phyloP scores from a whole-genome alignment of 1,139 yeast genomes.

The Geotrichum australiense region DNA sequence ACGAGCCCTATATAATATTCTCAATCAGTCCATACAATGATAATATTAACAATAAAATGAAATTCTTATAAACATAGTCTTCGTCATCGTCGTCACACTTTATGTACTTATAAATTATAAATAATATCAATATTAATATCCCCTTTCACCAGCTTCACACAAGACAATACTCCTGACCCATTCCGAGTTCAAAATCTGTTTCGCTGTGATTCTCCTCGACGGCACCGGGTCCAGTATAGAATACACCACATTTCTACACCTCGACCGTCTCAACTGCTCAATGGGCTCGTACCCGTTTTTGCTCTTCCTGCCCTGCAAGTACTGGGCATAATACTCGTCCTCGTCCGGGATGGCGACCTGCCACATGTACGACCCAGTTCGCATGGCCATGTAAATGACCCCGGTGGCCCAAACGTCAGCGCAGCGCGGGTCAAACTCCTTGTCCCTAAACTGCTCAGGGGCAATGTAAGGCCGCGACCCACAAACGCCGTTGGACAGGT shows the following conservation, averaged over 20 bases:
- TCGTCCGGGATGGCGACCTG: slow-evolving; percentile 63
- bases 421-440: slow-evolving; percentile 80
- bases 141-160: slow-evolving; percentile 57
- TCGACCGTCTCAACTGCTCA: slow-evolving; percentile 65
- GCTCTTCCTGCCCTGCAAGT: slow-evolving; percentile 67
- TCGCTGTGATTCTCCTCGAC: slow-evolving; percentile 72
- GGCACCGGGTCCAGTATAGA: slow-evolving; percentile 91
- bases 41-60: too few relatives aligned
- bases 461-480: slow-evolving; percentile 95
- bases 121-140: too few relatives aligned
- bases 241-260: slow-evolving; percentile 87
- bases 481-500: slow-evolving; percentile 75
- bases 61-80: too few relatives aligned
- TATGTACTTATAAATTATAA: too few relatives aligned
- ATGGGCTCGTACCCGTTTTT: slow-evolving; percentile 88
- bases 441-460: slow-evolving; percentile 78
- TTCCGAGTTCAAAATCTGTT: slow-evolving; percentile 82
- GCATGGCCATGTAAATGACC: slow-evolving; percentile 95
- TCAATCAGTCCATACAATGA: too few relatives aligned
- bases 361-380: slow-evolving; percentile 95
- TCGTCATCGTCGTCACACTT: too few relatives aligned
- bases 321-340: slow-evolving; percentile 73
- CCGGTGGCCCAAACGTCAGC: slow-evolving; percentile 98
- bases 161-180: slow-evolving; percentile 89
- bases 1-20: too few relatives aligned